Evolutionary conservation across 805 yeast species (phyloP), one percentile per base, ranked within the genome.

Genomic region (Ogataea pini): DNA sequence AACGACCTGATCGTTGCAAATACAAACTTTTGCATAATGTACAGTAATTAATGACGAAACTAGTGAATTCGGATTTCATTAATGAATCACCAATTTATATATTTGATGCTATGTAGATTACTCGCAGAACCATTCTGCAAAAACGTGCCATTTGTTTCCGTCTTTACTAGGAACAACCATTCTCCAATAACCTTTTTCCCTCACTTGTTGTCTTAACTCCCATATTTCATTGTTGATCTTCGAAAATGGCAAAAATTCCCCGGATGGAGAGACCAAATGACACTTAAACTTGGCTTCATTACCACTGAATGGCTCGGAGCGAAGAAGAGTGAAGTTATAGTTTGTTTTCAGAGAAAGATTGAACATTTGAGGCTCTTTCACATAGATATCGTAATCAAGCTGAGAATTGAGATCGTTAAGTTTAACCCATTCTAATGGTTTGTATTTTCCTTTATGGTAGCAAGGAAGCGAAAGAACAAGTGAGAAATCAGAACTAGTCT

Each of bases 81-180:
- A 22, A 22, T 22, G 25, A 22, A 22, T 22, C 25, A 6, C 8
- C 27, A 29, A 14, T 29, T 29, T 29, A 34, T 12, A 14, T 16
- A 16, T 7, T 34, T 14, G 7, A 6, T 7, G 22, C 18, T 18
- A 16, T 10, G 10, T 16, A 16, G 8, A 8, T 22, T 27, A 49
- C 10, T 38, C 64, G 65, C 92, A 85, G 27, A 72, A 72, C 99
- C 99, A 92, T 66, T 90, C 96, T 12, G 96, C 90, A 68, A 88
- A 89, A 3, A 87, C 89, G 59, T 89, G 85, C 89, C 96, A 88
- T 46, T 89, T 83, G 46, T 89, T 83, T 46, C 76, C 88, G 34
- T 83, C 79, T 53, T 89, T 92, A 8, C 89, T 85, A 33, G 86
- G 79, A 0, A 89, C 89, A 40, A 91, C 76, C 1, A 89, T 92